Conservation (phyloP, 2,329 filamentous ascomycete genomes). For the Ceratocystis colombiana region DNA sequence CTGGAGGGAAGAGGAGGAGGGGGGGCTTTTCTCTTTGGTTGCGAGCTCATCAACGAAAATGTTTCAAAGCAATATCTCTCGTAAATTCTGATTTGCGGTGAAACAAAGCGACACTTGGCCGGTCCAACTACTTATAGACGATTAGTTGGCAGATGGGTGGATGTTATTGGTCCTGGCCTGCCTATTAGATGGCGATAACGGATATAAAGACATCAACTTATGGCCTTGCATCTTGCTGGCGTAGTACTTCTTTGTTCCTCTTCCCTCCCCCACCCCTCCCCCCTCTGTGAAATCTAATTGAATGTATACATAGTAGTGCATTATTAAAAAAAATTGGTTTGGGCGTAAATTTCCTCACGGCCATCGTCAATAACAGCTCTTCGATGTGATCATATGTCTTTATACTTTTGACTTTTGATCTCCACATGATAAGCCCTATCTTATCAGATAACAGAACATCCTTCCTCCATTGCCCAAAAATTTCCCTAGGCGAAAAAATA, state of each 20-base stretch:
- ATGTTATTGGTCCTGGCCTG: neutral
- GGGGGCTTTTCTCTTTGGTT: neutral
- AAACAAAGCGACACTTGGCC: neutral
- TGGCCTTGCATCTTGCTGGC: neutral
- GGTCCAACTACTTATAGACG: neutral
- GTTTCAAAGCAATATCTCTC: neutral
- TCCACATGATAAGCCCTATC: slow-evolving; percentile 20
- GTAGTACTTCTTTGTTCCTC: neutral
- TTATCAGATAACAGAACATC: slow-evolving; percentile 22
- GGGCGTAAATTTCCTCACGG: too few species aligned
- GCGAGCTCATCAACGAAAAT: neutral
- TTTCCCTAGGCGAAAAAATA: slow-evolving; percentile 23
- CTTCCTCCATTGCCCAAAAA: slow-evolving; percentile 22
- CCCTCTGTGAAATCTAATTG: too few species aligned
- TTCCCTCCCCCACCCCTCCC: neutral
- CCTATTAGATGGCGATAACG: neutral
- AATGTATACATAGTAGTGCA: too few species aligned
- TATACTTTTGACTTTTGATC: slow-evolving; percentile 20
- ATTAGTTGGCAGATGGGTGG: neutral
- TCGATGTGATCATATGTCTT: neutral
- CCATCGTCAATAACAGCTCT: too few species aligned
- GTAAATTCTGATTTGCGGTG: neutral
- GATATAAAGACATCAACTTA: neutral
- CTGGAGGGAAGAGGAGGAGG: too few species aligned
- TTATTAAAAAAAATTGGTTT: too few species aligned